Conservation (phyloP, 164 flowering plant species). For the Piper longum region DNA sequence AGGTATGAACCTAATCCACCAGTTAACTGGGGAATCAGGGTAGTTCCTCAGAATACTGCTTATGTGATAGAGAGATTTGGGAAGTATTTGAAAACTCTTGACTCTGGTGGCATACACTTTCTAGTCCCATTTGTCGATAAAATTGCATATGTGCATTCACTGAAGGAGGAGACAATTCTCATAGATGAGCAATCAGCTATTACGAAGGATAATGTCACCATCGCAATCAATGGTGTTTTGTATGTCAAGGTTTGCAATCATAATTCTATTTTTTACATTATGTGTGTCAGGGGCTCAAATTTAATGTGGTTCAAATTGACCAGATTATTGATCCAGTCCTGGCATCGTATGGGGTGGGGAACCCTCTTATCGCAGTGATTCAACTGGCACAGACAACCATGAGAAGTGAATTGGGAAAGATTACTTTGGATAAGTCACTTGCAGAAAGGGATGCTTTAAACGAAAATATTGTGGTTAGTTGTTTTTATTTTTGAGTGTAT, state of each 20-base stretch:
- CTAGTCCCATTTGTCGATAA: constrained; percentile 71
- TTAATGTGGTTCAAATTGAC: constrained; percentile 2
- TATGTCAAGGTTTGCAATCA: constrained; percentile 51
- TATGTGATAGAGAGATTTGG: constrained; percentile 83
- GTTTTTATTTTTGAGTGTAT: no score
- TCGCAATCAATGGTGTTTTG: constrained; percentile 68
- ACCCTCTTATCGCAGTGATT: constrained; percentile 69
- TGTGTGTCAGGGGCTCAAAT: background rate
- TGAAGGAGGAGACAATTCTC: constrained; percentile 83
- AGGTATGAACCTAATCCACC: constrained; percentile 51
- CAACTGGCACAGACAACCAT: constrained; percentile 93
- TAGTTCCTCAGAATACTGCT: constrained; percentile 85
- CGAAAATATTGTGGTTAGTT: constrained; percentile 71
- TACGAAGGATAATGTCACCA: constrained; percentile 89
- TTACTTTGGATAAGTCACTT: constrained; percentile 84
- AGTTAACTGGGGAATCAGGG: constrained; percentile 66
- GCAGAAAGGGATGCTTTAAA: constrained; percentile 83
- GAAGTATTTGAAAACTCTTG: constrained; percentile 59
- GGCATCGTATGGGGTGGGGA: constrained; percentile 93
- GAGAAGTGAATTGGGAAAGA: constrained; percentile 94
- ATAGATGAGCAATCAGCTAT: constrained; percentile 83
- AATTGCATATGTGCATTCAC: constrained; percentile 82
- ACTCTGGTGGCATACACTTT: constrained; percentile 62
- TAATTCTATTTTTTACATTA: background rate
- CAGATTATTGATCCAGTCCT: constrained; percentile 69